Evolutionary conservation across 2,329 filamentous ascomycete species (phyloP), one percentile per base, ranked within the genome.

Genomic region (Fusarium fracticaudum): DNA sequence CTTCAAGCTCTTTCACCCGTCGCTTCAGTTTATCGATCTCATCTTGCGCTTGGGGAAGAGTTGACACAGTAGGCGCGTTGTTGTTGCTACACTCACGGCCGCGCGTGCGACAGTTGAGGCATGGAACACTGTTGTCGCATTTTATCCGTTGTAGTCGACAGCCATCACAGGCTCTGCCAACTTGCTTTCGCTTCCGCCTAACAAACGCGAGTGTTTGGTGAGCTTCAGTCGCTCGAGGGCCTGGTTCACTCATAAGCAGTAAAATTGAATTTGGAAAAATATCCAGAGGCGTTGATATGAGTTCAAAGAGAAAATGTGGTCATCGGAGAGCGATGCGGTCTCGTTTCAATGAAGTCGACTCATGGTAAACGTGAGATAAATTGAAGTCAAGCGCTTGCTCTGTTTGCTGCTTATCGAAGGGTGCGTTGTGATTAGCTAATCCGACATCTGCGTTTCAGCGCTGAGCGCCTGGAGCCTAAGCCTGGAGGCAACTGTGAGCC

Each of bases 161-260:
- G 13, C 53, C 31, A 10, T 72, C 69, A 3, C 69, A 72, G 6
- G 69, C 69, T 70, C 69, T 62, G 18, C 69, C 55, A 15, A 72
- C 69, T 48, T 72, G 69, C 15, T 72, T 57, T 4, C 69, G 64
- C n/a, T 72, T 72, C 31, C 69, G 69, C n/a, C 69, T 73, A 1
- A 53, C 24, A 14, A 47, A 45, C 6, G 20, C 50, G 3, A 48
- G 55, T 10, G 53, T 44, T 29, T 57, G 53, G 11, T 64, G 50
- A 40, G 44, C 58, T 8, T 55, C 58, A 18, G 15, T 12, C 29
- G 57, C 17, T 40, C 54, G 48, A 10, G 26, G 10, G 3, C 10
- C 33, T 31, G 43, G 31, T 9, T 57, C 33, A 17, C 18, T 69
- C 67, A 69, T 69, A 3, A 35, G 22, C 22, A 11, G 9, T 8